Evolutionary conservation across 371 early-diverging fungal genomes (phyloP).

Genomic region (Lichtheimia ornata): DNA sequence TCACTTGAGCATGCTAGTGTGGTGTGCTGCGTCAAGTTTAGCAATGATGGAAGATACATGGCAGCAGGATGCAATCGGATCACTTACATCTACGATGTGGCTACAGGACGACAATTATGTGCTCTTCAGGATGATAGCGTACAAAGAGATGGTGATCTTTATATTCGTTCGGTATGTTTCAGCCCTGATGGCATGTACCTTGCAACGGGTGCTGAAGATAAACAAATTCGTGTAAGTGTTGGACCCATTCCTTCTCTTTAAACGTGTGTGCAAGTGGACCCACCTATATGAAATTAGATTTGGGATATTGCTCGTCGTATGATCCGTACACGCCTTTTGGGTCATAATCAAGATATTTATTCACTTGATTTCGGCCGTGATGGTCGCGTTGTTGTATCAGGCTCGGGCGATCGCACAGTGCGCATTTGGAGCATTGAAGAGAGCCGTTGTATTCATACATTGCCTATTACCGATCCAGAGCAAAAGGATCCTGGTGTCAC

Average conservation of each 20-base stretch:
- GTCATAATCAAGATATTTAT: conserved; percentile 95
- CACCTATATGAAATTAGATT: conserved; percentile 34
- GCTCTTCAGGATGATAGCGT: conserved; percentile 78
- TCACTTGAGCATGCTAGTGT: conserved; percentile 88
- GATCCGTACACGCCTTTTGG: conserved; percentile 67
- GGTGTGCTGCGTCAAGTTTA: conserved; percentile 98
- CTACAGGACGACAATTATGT: conserved; percentile 51
- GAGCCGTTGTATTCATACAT: conserved; percentile 64
- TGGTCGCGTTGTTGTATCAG: conserved; percentile 85
- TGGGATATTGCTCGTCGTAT: conserved; percentile 69
- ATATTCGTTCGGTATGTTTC: conserved; percentile 96
- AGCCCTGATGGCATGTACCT: conserved; percentile 91
- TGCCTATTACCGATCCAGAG: conserved; percentile 75
- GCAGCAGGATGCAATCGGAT: conserved; percentile 95
- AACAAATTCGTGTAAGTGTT: conserved; percentile 75
- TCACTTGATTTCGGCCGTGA: conserved; percentile 91
- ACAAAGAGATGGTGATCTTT: conserved; percentile 80
- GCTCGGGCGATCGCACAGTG: conserved; percentile 89
- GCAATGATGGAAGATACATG: conserved; percentile 86
- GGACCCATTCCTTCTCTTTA: neutral
- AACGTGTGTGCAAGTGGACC: neutral
- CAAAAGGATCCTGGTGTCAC: conserved; percentile 91
- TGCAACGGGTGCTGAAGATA: conserved; percentile 98
- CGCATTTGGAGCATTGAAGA: conserved; percentile 83
- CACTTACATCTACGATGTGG: conserved; percentile 88